Conservation (phyloP, 2,329 filamentous ascomycete genomes). For the Plenodomus tracheiphilus region DNA sequence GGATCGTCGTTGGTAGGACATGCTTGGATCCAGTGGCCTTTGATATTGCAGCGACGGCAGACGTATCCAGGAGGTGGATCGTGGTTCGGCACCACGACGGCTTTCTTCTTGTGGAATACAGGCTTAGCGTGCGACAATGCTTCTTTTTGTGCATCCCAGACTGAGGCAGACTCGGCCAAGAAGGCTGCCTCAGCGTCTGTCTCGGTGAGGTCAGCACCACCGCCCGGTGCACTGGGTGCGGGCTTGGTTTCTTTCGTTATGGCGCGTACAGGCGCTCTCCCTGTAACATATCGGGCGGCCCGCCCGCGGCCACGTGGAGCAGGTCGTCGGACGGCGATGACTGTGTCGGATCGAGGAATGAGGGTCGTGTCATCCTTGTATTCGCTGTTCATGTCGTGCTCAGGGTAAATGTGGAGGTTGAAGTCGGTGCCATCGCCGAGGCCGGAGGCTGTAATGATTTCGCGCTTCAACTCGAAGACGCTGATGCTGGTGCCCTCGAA, state of each 20-base stretch:
- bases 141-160: slow-evolving; percentile 92
- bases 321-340: slow-evolving; percentile 84
- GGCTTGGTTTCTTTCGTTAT: slow-evolving; percentile 69
- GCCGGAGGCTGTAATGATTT: slow-evolving; percentile 93
- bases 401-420: slow-evolving; percentile 90
- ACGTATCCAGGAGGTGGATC: slow-evolving; percentile 92
- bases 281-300: slow-evolving; percentile 92
- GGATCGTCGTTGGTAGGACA: slow-evolving; percentile 99
- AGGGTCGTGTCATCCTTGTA: slow-evolving; percentile 99
- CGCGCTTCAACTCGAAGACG: slow-evolving; percentile 97
- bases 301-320: slow-evolving; percentile 85
- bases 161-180: slow-evolving; percentile 84
- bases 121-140: slow-evolving; percentile 74
- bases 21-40: slow-evolving; percentile 98
- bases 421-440: slow-evolving; percentile 96
- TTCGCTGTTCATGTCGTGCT: slow-evolving; percentile 83
- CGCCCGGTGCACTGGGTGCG: slow-evolving; percentile 53
- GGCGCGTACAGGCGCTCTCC: slow-evolving; percentile 88
- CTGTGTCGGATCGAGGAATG: slow-evolving; percentile 90
- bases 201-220: slow-evolving; percentile 68
- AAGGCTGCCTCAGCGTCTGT: slow-evolving; percentile 93
- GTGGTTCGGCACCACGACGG: slow-evolving; percentile 82
- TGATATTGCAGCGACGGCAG: slow-evolving; percentile 94
- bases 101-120: slow-evolving; percentile 58
- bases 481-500: slow-evolving; percentile 98